Evolutionary conservation across 345 rosid genomes (phyloP), one percentile per base, ranked within the genome.

Genomic region (Euphorbia pulcherrima): DNA sequence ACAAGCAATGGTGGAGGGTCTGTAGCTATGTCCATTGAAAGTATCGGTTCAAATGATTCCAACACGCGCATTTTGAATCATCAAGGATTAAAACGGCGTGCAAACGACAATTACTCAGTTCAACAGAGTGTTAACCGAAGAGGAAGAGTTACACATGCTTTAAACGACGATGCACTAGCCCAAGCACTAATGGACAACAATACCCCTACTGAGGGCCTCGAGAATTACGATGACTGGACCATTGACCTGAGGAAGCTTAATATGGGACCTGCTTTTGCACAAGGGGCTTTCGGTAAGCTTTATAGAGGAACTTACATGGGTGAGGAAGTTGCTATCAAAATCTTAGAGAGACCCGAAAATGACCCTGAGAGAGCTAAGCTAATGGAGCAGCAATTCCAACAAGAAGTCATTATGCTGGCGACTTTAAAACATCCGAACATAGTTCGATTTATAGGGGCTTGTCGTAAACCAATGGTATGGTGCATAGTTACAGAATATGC

Each of bases 1-100:
- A 82, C 81, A 27, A 72, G 80, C 78, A 75, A 74, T 50, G 55
- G 55, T 61, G 86, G 83, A 27, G 86, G 86, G 44, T 82, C 83
- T 20, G 78, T 74, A 29, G 79, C 81, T 3, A 82, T 59, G 62
- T 59, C 86, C 16, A 30, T 77, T 18, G 83, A 77, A 59, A 82
- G 86, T 46, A 65, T 79, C 1, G 86, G 77, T 40, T 82, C 86
- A 9, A 82, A 75, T 41, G 86, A 77, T 46, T 82, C 86, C 21
- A 77, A 69, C 30, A 77, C 86, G 26, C 86, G 65, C 58, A 82
- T 82, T 47, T 75, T 82, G 68, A 77, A 75, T 68, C 86, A 82
- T 68, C 83, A 72, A 68, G 86, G 81, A 17, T 52, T 79, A 60
- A 65, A 65, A 67, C 75, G 81, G 50, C 67, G 20, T 44, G 65